Conservation (phyloP, 73 alveolate genomes). For the Durusdinium trenchii region DNA sequence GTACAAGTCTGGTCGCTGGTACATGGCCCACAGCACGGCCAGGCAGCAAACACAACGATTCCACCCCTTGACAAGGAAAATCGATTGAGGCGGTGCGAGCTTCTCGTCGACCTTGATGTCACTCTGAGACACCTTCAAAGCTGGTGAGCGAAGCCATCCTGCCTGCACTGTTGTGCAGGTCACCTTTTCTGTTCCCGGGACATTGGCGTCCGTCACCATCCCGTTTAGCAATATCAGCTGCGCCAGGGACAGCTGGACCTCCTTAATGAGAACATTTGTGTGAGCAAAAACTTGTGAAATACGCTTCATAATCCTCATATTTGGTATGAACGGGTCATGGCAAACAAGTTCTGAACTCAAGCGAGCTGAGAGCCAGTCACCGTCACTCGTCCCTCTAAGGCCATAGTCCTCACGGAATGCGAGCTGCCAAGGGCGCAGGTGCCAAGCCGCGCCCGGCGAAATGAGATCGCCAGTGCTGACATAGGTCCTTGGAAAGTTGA, state of each 20-base stretch:
- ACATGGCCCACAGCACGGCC: background rate
- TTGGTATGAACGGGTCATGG: too few relatives aligned
- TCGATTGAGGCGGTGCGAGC: background rate
- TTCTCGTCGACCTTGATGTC: background rate
- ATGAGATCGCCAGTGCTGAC: background rate
- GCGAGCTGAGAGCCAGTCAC: too few relatives aligned
- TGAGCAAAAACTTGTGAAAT: too few relatives aligned
- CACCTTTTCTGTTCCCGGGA: background rate
- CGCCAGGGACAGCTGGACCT: background rate
- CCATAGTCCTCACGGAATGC: background rate
- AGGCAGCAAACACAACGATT: background rate
- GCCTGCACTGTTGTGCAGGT: background rate
- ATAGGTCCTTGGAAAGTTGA: background rate
- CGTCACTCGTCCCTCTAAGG: background rate
- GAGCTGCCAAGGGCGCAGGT: background rate
- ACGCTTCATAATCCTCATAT: too few relatives aligned
- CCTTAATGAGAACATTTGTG: too few relatives aligned
- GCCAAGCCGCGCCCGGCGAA: background rate
- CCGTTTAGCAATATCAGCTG: background rate
- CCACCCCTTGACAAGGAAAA: background rate
- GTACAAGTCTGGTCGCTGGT: too few relatives aligned
- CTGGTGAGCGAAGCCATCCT: background rate
- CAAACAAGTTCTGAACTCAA: too few relatives aligned
- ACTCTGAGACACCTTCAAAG: background rate
- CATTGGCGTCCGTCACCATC: background rate